Base-by-base conservation (phyloP, 2,329 filamentous ascomycete species). In the Xylaria multiplex region DNA sequence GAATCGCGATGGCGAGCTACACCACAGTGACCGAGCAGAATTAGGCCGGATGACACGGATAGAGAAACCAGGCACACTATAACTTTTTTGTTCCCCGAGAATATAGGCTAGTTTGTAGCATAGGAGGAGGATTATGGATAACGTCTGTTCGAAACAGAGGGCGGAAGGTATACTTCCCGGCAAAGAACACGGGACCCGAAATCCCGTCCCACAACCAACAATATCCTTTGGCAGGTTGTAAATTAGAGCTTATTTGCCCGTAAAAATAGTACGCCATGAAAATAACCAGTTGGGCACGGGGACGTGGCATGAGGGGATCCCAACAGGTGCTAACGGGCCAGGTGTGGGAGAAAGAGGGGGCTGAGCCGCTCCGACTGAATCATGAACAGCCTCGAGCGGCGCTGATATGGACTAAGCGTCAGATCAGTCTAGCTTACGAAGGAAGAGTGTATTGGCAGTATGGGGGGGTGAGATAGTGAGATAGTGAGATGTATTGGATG, bases 381-480 rank as follows among this genome's bases (percentile, higher is more conserved):
- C 59, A 59, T 64, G 60, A 55, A 37, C 13, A 40, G 46, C 16
- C 22, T 52, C 30, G 9, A 40, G 35, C 32, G 30, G 53, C 45
- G 46, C 58, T 57, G 57, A 56, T 32, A 24, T 7, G 53, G 14
- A 5, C 27, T 27, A 16, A 40, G n/a, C 14, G 46, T 45, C n/a
- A 27, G 53, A 40, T 62, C 14, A 62, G 59, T 48, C 54, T 32
- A 49, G 62, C 63, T 61, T 27, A 62, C 57, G 50, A 32, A 57
- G 57, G 57, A 50, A 19, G 54, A 58, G 14, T n/a, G 13, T 27
- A 49, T 14, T 55, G 35, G 45, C 16, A 22, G 40, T 45, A 56
- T 52, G 48, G 50, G 62, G 55, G 50, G 57, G 62, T 63, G 64
- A 63, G 59, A 64, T 62, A 22, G 56, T 22, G 35, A 37, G 19